These are phyloP conservation scores for Jatropha multifida DNA, from an alignment of 441 rosid genomes.

Conservation along the genomic window DNA sequence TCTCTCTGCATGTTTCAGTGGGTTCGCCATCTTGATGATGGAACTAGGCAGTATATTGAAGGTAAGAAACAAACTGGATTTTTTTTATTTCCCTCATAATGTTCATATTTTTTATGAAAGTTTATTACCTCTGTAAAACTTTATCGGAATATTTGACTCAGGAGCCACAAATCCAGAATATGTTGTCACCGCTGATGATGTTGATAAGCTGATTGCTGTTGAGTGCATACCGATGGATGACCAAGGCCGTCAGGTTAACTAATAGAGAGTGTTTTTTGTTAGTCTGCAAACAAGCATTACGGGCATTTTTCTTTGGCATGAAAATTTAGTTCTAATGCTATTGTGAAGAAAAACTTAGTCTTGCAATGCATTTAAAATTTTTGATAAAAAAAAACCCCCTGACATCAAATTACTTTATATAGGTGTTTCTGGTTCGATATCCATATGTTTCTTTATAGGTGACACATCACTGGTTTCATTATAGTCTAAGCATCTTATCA, in stretches of 20 bases:
- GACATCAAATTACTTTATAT: background rate
- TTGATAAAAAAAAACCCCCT: background rate
- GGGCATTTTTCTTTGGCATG: constrained; percentile 3
- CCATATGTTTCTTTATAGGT: background rate
- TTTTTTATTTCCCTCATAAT: background rate
- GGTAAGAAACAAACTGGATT: constrained; percentile 41
- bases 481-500: background rate
- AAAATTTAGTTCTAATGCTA: background rate
- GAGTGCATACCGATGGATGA: constrained; percentile 99
- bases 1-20: constrained; percentile 99
- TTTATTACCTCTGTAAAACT: constrained; percentile 16
- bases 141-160: constrained; percentile 29
- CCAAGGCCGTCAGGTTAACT: constrained; percentile 81
- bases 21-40: constrained; percentile 98
- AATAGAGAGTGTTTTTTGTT: constrained; percentile 9
- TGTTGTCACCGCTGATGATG: constrained; percentile 98
- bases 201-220: constrained; percentile 91
- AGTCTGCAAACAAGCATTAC: background rate
- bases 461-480: background rate
- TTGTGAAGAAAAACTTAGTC: background rate
- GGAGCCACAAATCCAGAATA: constrained; percentile 99
- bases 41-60: constrained; percentile 92
- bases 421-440: background rate
- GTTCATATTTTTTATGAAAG: constrained; percentile 12
- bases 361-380: background rate